phyloP scores from a whole-genome alignment of 495 filamentous ascomycete genomes.

The Chaetomium tenue region DNA sequence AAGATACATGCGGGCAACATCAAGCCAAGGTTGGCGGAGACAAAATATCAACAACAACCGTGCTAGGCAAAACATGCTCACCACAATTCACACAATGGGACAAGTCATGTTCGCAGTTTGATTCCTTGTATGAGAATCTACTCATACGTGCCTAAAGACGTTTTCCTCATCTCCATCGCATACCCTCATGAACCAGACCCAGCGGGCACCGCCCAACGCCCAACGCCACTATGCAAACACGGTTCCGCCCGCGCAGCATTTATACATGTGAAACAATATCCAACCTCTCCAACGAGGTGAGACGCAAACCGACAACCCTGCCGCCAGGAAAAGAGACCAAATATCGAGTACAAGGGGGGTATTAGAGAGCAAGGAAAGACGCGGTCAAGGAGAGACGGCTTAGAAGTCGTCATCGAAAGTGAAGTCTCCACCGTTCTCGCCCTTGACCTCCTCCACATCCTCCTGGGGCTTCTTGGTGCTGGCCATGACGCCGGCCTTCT shows the following conservation, averaged over 20 bases:
- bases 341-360: slow-evolving; percentile 30
- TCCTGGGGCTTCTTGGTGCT: slow-evolving; percentile 77
- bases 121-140: slow-evolving; percentile 25
- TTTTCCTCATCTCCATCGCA: slow-evolving; percentile 13
- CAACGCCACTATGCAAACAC: slow-evolving; percentile 23
- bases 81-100: not conserved
- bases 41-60: no score
- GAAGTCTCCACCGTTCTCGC: slow-evolving; percentile 74
- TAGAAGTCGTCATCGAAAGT: slow-evolving; percentile 97
- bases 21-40: no score
- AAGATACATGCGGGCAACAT: no score
- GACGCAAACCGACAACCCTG: slow-evolving; percentile 17
- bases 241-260: slow-evolving; percentile 19
- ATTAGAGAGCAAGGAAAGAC: slow-evolving; percentile 32
- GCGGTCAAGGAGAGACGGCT: slow-evolving; percentile 30
- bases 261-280: slow-evolving; percentile 22
- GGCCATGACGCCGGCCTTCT: slow-evolving; percentile 98
- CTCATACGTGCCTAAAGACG: slow-evolving; percentile 29
- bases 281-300: slow-evolving; percentile 17
- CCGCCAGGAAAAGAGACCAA: slow-evolving; percentile 33
- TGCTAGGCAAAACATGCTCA: not conserved
- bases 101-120: not conserved
- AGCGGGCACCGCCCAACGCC: slow-evolving; percentile 12
- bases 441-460: slow-evolving; percentile 46
- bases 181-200: slow-evolving; percentile 19